Evolutionary conservation across 139 green algal genomes (phyloP).

Genomic region (Axilococcus clingmanii): DNA sequence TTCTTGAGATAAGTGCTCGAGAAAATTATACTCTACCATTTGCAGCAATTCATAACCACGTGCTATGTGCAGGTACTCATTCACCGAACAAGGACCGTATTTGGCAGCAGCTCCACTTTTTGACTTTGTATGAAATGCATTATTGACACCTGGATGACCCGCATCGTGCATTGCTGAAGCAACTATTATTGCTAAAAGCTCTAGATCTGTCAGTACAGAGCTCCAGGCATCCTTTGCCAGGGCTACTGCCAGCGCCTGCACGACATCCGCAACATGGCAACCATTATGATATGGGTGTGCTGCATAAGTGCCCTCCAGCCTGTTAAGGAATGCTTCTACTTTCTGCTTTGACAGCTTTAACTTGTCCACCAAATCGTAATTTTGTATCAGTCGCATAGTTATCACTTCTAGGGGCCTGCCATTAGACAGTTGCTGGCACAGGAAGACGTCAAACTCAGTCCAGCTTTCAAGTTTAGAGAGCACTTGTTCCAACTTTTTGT

Average conservation of each 20-base stretch:
- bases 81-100: constrained; percentile 48
- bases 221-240: constrained; percentile 32
- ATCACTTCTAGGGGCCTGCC: constrained; percentile 32
- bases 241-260: constrained; percentile 41
- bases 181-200: constrained; percentile 50
- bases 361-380: constrained; percentile 25
- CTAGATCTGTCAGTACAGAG: constrained; percentile 34
- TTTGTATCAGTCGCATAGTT: constrained; percentile 20
- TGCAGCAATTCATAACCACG: constrained; percentile 33
- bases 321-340: constrained; percentile 26
- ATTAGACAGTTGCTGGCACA: constrained; percentile 18
- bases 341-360: constrained; percentile 24
- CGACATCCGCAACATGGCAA: constrained; percentile 57
- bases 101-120: constrained; percentile 28
- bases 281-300: constrained; percentile 53
- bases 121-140: constrained; percentile 52
- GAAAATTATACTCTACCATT: constrained; percentile 28
- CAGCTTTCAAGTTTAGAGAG: constrained; percentile 34
- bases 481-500: neutral
- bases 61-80: constrained; percentile 56
- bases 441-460: constrained; percentile 52
- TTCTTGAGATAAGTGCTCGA: constrained; percentile 22
- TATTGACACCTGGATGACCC: constrained; percentile 55
- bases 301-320: constrained; percentile 26
- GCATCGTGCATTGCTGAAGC: constrained; percentile 51